A percentile compares a stretch with the other conserved stretches of the same genome.
Evolutionary conservation across 2,329 filamentous ascomycete species (phyloP).

Genomic region (Talaromyces sp.): DNA sequence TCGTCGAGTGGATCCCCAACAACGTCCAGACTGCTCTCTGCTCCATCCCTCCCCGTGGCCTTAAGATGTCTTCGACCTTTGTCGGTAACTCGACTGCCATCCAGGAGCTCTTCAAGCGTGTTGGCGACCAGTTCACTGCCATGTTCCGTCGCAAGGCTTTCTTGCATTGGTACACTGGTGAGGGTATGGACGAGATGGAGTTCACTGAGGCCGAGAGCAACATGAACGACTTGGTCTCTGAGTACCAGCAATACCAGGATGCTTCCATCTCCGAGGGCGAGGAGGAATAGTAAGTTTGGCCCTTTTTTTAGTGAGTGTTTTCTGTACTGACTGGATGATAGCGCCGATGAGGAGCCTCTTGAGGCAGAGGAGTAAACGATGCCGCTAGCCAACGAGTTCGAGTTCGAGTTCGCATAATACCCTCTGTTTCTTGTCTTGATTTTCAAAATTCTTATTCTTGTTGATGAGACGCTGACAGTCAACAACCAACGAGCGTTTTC

Average conservation of each 20-base stretch:
- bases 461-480: neutral
- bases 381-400: neutral
- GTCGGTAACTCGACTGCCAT: slow-evolving; percentile 99
- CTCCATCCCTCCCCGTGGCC: slow-evolving; percentile 94
- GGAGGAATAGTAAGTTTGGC: slow-evolving; percentile 67
- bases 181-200: slow-evolving; percentile 99
- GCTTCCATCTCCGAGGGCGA: slow-evolving; percentile 95
- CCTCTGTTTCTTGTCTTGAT: slow-evolving; percentile 8
- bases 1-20: slow-evolving; percentile 99
- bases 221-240: slow-evolving; percentile 99
- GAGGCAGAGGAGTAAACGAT: slow-evolving; percentile 65
- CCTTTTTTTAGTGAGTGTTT: neutral
- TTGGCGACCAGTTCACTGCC: slow-evolving; percentile 98
- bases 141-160: slow-evolving; percentile 99
- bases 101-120: slow-evolving; percentile 99
- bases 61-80: slow-evolving; percentile 99
- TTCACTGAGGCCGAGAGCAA: slow-evolving; percentile 99
- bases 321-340: slow-evolving; percentile 19
- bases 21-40: slow-evolving; percentile 99
- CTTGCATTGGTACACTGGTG: slow-evolving; percentile 99
- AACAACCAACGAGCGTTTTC: neutral
- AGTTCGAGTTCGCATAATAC: slow-evolving; percentile 10
- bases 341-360: slow-evolving; percentile 68
- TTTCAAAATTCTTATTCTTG: neutral
- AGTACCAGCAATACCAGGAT: slow-evolving; percentile 99